These are phyloP conservation scores for Flaveria ramosissima DNA, from an alignment of 129 eudicot species.

Conservation along the genomic window DNA sequence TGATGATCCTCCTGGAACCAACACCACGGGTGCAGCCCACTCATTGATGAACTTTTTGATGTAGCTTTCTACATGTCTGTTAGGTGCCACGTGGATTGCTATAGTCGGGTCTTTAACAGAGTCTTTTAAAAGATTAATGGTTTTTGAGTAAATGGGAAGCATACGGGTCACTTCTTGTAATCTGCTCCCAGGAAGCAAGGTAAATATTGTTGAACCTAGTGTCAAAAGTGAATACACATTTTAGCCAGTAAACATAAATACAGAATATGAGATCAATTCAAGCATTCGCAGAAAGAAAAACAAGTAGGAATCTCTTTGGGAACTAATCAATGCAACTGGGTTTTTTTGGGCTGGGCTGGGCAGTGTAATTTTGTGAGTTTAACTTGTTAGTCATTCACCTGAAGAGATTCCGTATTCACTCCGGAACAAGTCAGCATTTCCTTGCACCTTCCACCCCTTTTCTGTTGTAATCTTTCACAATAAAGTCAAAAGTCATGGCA, in stretches of 20 bases:
- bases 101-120: conserved; percentile 50
- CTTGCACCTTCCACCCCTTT: conserved; percentile 53
- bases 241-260: not conserved
- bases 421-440: conserved; percentile 57
- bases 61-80: conserved; percentile 63
- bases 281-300: not conserved
- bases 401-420: conserved; percentile 57
- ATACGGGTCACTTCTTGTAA: conserved; percentile 88
- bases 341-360: not conserved
- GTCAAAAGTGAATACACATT: conserved; percentile 12
- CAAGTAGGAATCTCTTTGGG: not conserved
- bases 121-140: conserved; percentile 52
- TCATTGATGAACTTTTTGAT: conserved; percentile 39
- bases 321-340: not conserved
- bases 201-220: conserved; percentile 56
- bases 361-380: not conserved
- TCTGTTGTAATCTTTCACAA: conserved; percentile 37
- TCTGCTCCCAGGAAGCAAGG: conserved; percentile 95
- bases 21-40: conserved; percentile 58
- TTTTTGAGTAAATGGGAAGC: conserved; percentile 74
- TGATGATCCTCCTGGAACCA: conserved; percentile 64
- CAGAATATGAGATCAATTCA: not conserved
- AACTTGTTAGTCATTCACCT: conserved; percentile 40
- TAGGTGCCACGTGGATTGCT: conserved; percentile 85
- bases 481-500: conserved; percentile 23